Evolutionary conservation across 2,329 filamentous ascomycete genomes (phyloP), one percentile per base, ranked within the genome.

Genomic region (Elsinoe fawcettii): DNA sequence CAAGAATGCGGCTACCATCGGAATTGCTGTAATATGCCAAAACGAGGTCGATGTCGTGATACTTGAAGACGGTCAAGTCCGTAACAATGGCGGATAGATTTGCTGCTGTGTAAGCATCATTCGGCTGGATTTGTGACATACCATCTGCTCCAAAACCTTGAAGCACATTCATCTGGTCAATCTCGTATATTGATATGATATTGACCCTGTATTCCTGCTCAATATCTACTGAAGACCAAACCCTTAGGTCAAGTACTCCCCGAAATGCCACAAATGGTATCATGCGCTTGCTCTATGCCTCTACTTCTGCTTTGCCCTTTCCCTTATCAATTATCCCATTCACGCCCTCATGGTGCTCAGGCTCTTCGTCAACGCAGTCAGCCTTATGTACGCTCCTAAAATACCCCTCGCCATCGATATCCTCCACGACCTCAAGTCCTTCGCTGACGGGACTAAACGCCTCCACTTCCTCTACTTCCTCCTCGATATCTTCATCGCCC

Each of bases 401-500:
- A 46, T 54, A 41, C 30, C 46, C 58, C 14, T 56, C 59, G 36
- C 54, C 59, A 23, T 53, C 51, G 22, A 66, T 65, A 37, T 67
- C 68, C 0, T 67, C 63, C 54, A 70, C 69, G 12, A 60, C 56
- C 57, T 71, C 70, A 9, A 65, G 68, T 8, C 60, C 60, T 23
- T 63, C 67, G 46, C 66, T 58, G 5, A 82, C 72, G 0, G 81
- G 80, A 23, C 73, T 76, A 62, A 85, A 85, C 2, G 74, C 72
- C 6, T 85, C 82, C 5, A 82, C 80, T 64, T 83, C 81, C 60
- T 83, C 81, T 14, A 80, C 63, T n/a, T 63, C 63, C 43, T 63
- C 63, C 55, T 65, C 27, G 9, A 37, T 37, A 12, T 14, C 34
- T 12, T 37, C 34, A 3, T 37, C 34, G 9, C 34, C 63, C 51